Evolutionary conservation across 2,329 filamentous ascomycete genomes (phyloP).

Genomic region (Leptosphaerulina australis): DNA sequence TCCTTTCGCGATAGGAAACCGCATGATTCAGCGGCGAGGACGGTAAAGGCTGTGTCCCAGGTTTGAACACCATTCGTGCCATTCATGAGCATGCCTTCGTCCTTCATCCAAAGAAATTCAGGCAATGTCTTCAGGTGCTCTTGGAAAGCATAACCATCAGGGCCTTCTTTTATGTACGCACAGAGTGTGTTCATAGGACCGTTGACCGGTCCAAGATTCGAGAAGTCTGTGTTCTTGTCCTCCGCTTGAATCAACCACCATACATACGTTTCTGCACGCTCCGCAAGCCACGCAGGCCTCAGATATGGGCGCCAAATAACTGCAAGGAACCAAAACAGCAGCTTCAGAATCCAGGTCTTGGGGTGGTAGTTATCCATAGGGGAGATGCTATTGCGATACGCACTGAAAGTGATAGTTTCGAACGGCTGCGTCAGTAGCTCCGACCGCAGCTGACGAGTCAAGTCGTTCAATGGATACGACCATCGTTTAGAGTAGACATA

Average conservation of each 20-base stretch:
- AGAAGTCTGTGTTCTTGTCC: constrained; percentile 88
- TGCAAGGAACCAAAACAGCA: constrained; percentile 77
- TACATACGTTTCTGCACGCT: constrained; percentile 77
- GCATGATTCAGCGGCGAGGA: constrained; percentile 80
- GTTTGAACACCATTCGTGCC: constrained; percentile 98
- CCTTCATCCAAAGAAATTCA: constrained; percentile 90
- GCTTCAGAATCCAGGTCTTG: constrained; percentile 82
- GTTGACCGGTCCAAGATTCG: constrained; percentile 86
- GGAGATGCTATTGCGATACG: constrained; percentile 82
- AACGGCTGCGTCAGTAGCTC: constrained; percentile 85
- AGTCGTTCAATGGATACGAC: constrained; percentile 74
- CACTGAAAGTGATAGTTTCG: constrained; percentile 75
- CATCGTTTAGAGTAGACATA: constrained; percentile 87
- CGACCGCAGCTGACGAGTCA: constrained; percentile 74
- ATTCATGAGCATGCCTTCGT: constrained; percentile 91
- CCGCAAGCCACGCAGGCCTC: constrained; percentile 67
- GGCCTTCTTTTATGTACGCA: constrained; percentile 84
- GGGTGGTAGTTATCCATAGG: constrained; percentile 88
- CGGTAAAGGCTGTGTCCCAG: constrained; percentile 93
- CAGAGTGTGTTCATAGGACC: constrained; percentile 86
- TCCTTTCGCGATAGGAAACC: constrained; percentile 77
- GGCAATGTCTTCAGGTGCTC: constrained; percentile 80
- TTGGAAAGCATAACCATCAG: constrained; percentile 71
- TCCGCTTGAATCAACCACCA: constrained; percentile 88
- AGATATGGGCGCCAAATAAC: constrained; percentile 82